These are phyloP conservation scores for Alternaria burnsii DNA, from an alignment of 2,329 filamentous ascomycete species.

Conservation along the genomic window DNA sequence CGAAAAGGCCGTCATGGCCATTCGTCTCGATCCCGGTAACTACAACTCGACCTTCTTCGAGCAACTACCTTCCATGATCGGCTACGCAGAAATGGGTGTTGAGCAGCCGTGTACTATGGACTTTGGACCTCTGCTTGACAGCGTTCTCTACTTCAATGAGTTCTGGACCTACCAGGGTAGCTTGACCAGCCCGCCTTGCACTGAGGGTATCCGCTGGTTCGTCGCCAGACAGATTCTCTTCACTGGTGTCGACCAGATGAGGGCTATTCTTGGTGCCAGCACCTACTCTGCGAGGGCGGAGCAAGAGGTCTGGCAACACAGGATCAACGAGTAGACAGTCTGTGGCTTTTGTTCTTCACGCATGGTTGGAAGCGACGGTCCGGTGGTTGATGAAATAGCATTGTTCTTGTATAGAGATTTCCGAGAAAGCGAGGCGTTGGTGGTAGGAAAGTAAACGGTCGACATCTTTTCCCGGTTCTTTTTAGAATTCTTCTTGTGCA, in stretches of 20 bases:
- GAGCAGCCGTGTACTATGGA: conserved; percentile 39
- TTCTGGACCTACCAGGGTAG: conserved; percentile 62
- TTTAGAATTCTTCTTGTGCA: neutral
- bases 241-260: conserved; percentile 59
- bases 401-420: neutral
- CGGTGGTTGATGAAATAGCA: neutral
- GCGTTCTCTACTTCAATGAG: conserved; percentile 53
- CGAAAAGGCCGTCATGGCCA: conserved; percentile 57
- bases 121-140: conserved; percentile 45
- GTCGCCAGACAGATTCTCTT: conserved; percentile 54
- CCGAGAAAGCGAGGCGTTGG: neutral
- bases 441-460: neutral
- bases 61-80: conserved; percentile 54
- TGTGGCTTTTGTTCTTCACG: neutral
- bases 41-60: conserved; percentile 52
- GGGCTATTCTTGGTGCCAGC: conserved; percentile 55
- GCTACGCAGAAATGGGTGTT: conserved; percentile 48
- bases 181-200: conserved; percentile 59
- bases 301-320: conserved; percentile 58
- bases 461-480: neutral
- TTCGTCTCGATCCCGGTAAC: conserved; percentile 57
- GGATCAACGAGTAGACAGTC: conserved; percentile 50
- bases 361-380: neutral
- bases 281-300: conserved; percentile 56
- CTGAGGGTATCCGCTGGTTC: conserved; percentile 59